Evolutionary conservation across 768 basidiomycete genomes (phyloP).

Genomic region (Kwoniella sp.): DNA sequence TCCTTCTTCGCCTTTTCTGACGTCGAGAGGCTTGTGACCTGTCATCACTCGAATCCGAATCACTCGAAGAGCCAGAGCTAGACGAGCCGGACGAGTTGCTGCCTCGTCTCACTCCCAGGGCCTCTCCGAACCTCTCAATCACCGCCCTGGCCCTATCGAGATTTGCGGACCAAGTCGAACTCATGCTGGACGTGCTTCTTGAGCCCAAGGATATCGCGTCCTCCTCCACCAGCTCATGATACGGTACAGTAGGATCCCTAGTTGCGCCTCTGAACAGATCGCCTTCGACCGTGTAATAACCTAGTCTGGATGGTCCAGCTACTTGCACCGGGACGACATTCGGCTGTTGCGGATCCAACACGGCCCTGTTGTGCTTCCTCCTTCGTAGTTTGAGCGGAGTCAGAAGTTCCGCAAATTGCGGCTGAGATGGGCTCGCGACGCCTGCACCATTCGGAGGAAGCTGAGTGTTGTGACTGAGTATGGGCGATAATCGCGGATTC

Average conservation of each 20-base stretch:
- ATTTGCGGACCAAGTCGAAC: constrained; percentile 42
- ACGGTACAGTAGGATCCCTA: constrained; percentile 33
- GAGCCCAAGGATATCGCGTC: constrained; percentile 41
- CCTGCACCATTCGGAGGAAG: neutral
- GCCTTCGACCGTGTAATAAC: constrained; percentile 42
- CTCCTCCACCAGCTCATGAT: constrained; percentile 28
- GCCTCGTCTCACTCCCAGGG: constrained; percentile 48
- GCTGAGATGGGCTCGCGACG: constrained; percentile 22
- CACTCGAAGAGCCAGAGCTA: constrained; percentile 6
- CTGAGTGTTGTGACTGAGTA: constrained; percentile 21
- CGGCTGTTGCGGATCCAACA: constrained; percentile 8
- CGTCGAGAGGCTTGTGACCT: constrained; percentile 4
- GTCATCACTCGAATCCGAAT: constrained; percentile 16
- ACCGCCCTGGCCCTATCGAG: constrained; percentile 50
- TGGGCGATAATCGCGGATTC: constrained; percentile 25
- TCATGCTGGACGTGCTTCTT: constrained; percentile 36
- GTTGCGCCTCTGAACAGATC: constrained; percentile 47
- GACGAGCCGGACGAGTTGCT: constrained; percentile 38
- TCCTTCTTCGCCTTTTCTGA: constrained; percentile 15
- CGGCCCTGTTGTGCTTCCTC: constrained; percentile 18
- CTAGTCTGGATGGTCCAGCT: constrained; percentile 38
- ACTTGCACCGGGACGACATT: constrained; percentile 18
- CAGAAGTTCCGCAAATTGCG: constrained; percentile 50
- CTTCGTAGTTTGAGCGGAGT: constrained; percentile 45
- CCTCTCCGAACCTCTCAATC: constrained; percentile 47